These are phyloP conservation scores for Diaporthe sp. DNA, from an alignment of 2,329 filamentous ascomycete species.

Conservation along the genomic window DNA sequence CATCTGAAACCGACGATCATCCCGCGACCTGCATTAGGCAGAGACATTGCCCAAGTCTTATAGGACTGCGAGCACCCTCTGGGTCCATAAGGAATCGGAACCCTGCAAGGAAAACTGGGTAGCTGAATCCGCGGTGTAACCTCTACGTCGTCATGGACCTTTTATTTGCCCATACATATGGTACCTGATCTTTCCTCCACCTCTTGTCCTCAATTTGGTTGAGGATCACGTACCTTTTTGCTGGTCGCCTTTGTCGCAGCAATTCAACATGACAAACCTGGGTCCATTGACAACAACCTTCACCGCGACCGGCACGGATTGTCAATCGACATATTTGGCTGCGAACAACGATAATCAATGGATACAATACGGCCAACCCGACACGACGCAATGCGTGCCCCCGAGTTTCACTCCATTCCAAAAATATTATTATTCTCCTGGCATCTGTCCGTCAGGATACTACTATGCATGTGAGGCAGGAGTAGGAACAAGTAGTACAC, in stretches of 20 bases:
- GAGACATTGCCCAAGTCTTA: neutral
- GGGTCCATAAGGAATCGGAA: neutral
- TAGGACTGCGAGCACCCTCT: no score
- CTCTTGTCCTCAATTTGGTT: neutral
- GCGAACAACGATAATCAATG: slow-evolving; percentile 13
- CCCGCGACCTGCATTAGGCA: neutral
- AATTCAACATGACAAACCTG: neutral
- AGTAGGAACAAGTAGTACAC: neutral
- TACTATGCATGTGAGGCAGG: slow-evolving; percentile 6
- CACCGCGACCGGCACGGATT: slow-evolving; percentile 4
- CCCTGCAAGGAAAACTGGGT: neutral
- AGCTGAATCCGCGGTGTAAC: neutral
- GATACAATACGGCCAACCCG: slow-evolving; percentile 7
- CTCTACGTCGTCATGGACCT: neutral
- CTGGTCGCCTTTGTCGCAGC: neutral
- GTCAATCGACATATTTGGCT: neutral
- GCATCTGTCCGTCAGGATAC: slow-evolving; percentile 7
- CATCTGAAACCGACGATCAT: neutral
- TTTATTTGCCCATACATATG: neutral
- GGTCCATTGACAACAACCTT: neutral
- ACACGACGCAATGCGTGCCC: slow-evolving; percentile 3
- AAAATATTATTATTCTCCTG: slow-evolving; percentile 13
- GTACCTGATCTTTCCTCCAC: neutral
- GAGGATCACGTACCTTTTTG: neutral
- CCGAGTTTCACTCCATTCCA: neutral